phyloP scores from a whole-genome alignment of 2,329 filamentous ascomycete genomes.

The Penicillium verrucosum region DNA sequence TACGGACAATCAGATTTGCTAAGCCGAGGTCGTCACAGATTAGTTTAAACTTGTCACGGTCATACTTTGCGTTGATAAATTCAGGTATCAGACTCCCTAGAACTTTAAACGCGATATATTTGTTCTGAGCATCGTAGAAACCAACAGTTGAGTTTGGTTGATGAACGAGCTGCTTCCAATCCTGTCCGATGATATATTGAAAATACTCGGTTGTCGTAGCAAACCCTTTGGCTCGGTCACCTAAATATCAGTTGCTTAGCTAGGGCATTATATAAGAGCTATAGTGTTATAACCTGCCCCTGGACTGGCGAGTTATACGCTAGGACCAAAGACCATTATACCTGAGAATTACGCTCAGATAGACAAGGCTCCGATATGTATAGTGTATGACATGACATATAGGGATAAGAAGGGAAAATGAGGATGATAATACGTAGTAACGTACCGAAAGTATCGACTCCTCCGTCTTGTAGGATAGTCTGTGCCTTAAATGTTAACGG shows the following conservation, averaged over 20 bases:
- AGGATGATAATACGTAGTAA: not conserved
- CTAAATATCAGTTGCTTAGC: constrained; percentile 19
- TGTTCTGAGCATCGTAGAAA: constrained; percentile 26
- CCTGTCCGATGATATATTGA: constrained; percentile 31
- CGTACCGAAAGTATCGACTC: constrained; percentile 30
- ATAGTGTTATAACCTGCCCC: too few relatives aligned
- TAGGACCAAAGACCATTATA: too few relatives aligned
- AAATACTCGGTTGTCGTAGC: constrained; percentile 34
- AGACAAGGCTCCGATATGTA: too few relatives aligned
- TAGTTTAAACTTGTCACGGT: constrained; percentile 35
- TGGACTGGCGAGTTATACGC: too few relatives aligned
- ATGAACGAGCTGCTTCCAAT: constrained; percentile 34
- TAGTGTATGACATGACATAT: too few relatives aligned
- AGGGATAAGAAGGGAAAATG: not conserved
- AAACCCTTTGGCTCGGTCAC: constrained; percentile 27
- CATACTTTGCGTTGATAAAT: constrained; percentile 24
- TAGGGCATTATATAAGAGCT: constrained; percentile 1
- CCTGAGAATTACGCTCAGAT: too few relatives aligned
- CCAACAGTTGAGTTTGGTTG: constrained; percentile 35
- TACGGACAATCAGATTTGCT: constrained; percentile 38
- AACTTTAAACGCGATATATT: constrained; percentile 31
- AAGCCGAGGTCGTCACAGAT: constrained; percentile 40
- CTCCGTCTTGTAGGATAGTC: constrained; percentile 31
- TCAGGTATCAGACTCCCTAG: constrained; percentile 27
- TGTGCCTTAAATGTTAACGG: constrained; percentile 36